These are phyloP conservation scores for Cladophialophora bantiana DNA, from an alignment of 2,329 filamentous ascomycete species.

Conservation along the genomic window DNA sequence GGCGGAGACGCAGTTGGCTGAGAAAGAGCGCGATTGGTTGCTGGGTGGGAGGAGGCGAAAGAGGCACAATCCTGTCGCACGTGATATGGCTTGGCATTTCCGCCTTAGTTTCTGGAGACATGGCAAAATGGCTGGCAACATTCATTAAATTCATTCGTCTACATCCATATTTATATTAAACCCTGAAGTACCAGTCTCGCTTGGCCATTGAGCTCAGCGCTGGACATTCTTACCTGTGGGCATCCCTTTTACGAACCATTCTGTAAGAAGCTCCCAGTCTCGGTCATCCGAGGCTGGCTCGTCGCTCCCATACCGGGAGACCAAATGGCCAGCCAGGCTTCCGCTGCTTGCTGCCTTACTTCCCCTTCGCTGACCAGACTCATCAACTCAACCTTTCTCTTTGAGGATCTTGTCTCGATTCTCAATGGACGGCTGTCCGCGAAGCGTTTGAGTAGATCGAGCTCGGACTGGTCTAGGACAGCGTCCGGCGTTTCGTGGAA, in stretches of 20 bases:
- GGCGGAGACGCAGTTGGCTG: constrained; percentile 2
- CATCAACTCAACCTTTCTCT: constrained; percentile 27
- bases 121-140: not conserved
- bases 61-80: not conserved
- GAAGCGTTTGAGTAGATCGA: constrained; percentile 33
- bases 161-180: not conserved
- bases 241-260: constrained; percentile 34
- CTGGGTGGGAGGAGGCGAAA: not conserved
- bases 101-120: not conserved
- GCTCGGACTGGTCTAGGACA: constrained; percentile 27
- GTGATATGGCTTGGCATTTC: constrained; percentile 11
- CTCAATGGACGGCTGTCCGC: constrained; percentile 19
- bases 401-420: constrained; percentile 28
- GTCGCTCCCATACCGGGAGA: constrained; percentile 30
- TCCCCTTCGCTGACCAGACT: constrained; percentile 14
- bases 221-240: constrained; percentile 29
- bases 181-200: not conserved
- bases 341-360: constrained; percentile 15
- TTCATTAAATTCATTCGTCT: not conserved
- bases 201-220: constrained; percentile 12
- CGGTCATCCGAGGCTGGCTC: constrained; percentile 30
- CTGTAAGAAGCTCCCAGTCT: constrained; percentile 32
- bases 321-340: constrained; percentile 26
- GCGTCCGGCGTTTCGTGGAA: constrained; percentile 32
- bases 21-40: constrained; percentile 12